Base-by-base conservation (phyloP, 768 basidiomycete genomes). In the Naganishia friedmannii region DNA sequence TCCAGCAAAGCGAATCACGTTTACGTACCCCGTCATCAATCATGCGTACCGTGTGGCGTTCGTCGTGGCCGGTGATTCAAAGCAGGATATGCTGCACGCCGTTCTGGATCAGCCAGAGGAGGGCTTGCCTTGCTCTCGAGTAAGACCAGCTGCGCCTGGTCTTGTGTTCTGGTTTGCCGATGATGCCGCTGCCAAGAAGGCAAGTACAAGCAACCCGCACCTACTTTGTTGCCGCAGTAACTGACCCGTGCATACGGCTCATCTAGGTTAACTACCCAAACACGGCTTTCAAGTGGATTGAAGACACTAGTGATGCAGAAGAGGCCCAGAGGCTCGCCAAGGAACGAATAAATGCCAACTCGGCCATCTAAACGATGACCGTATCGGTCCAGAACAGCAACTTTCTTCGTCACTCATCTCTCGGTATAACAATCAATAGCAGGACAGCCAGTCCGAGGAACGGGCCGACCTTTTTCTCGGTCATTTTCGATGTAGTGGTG, bases 91-190 rank as follows among this genome's bases (percentile, higher is more conserved):
- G 46, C 85, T 99, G 63, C 82, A 84, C 65, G 82, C 77, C 42
- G 85, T 95, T n/a, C 82, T 98, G 68, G 94, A 97, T 79, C 79
- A 85, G 42, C 91, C 93, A 2, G 90, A 92, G 78, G 78, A 83
- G 66, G 88, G 88, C 2, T 84, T 98, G 19, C 96, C 96, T 19
- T 86, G 91, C 21, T 89, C 92, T 13, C 85, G 88, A 58, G 92
- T 99, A 63, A 86, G 85, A 72, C 93, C 89, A 1, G 87, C 84
- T 3, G 82, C 83, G 72, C 92, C 91, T 26, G 95, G 95, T 34
- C 88, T 90, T 66, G 85, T 96, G 37, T 93, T 88, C 81, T 98
- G 93, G 94, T 98, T 98, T 82, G 88, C 90, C 42, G 93, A 97
- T 82, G 88, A 92, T 57, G 88, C 87, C 9, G 94, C 96, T 1